phyloP scores from a whole-genome alignment of 352 stramenopile genomes.

The Aphanomyces invadans region DNA sequence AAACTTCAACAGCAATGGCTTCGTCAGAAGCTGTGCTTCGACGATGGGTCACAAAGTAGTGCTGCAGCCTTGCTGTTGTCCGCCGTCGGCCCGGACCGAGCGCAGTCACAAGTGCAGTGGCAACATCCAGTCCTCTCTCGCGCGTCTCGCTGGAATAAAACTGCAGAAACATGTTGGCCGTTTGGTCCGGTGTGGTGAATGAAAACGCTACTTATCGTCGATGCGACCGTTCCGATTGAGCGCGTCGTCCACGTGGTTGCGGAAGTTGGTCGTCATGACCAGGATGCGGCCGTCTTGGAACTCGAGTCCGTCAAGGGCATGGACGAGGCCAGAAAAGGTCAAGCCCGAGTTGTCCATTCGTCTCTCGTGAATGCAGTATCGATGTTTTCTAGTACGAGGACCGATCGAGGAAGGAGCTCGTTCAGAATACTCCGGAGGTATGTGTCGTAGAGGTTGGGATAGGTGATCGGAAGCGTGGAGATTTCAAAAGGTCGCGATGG shows the following conservation, averaged over 20 bases:
- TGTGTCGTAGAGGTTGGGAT: not conserved
- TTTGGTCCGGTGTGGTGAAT: not conserved
- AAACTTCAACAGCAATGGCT: not conserved
- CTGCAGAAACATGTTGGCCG: not conserved
- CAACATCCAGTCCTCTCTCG: not conserved
- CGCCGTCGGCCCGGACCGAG: not conserved
- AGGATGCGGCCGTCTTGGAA: constrained; percentile 24
- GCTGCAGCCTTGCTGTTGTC: constrained; percentile 1
- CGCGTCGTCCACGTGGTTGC: constrained; percentile 29
- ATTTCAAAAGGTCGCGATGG: not conserved
- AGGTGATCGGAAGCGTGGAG: not conserved
- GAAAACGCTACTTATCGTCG: constrained; percentile 21
- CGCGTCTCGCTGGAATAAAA: not conserved
- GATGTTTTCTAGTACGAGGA: constrained; percentile 32
- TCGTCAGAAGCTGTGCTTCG: not conserved
- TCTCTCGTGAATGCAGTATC: constrained; percentile 29
- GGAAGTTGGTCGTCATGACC: constrained; percentile 29
- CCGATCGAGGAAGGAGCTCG: not conserved
- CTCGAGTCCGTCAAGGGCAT: constrained; percentile 30
- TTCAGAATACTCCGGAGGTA: not conserved
- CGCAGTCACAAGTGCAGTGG: not conserved
- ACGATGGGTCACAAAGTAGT: not conserved
- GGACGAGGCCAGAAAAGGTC: constrained; percentile 31
- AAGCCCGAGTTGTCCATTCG: constrained; percentile 14
- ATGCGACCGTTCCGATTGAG: constrained; percentile 31